Conservation (phyloP, 179 eudicot genomes). For the Beta macrorhiza region DNA sequence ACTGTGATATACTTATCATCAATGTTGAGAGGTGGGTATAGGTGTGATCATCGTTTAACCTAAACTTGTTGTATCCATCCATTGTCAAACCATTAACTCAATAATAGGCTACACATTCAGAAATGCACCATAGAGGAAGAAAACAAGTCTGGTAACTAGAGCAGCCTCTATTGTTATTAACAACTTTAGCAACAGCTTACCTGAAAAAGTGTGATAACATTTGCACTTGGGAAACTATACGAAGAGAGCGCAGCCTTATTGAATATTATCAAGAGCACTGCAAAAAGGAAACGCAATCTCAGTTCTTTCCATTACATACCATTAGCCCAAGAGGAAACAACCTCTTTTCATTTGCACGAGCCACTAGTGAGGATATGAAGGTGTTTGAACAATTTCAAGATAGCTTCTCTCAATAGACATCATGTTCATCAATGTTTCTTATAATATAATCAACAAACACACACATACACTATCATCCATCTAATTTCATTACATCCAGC, state of each 20-base stretch:
- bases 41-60: background rate
- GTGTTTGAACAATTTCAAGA: background rate
- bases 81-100: background rate
- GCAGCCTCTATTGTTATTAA: background rate
- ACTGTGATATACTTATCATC: background rate
- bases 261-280: conserved; percentile 90
- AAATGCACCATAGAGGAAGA: background rate
- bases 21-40: background rate
- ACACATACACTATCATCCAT: too few species aligned
- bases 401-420: background rate
- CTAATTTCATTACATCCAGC: background rate
- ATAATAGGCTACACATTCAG: background rate
- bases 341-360: too few species aligned
- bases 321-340: background rate
- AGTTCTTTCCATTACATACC: background rate
- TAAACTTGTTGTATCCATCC: background rate
- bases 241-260: conserved; percentile 98
- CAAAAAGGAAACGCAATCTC: conserved; percentile 28
- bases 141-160: background rate
- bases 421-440: background rate
- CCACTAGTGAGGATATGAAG: too few species aligned
- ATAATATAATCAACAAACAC: background rate
- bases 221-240: conserved; percentile 83
- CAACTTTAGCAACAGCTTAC: conserved; percentile 32
- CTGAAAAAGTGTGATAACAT: conserved; percentile 95